Percentiles rank a stretch among this genome's conserved stretches.
These are phyloP conservation scores for Cicer cuneatum DNA, from an alignment of 306 rosid species.

Conservation along the genomic window DNA sequence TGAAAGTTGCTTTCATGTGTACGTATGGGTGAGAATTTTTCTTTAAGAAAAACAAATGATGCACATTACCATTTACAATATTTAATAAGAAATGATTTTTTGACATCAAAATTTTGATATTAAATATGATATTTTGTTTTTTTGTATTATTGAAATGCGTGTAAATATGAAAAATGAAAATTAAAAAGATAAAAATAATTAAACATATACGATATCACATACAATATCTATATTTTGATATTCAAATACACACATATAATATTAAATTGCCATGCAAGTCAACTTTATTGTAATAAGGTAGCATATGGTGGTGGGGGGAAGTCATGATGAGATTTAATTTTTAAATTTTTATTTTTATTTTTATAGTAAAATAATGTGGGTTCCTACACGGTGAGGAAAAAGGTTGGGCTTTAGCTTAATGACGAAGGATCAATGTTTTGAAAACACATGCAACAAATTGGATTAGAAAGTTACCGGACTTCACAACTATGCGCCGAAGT, in stretches of 20 bases:
- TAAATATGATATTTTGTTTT: too few species aligned
- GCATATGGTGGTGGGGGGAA: conserved; percentile 52
- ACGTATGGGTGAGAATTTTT: conserved; percentile 44
- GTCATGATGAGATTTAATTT: conserved; percentile 13
- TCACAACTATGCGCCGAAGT: conserved; percentile 39
- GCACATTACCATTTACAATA: conserved; percentile 2
- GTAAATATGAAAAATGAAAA: too few species aligned
- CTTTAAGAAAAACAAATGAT: conserved; percentile 33
- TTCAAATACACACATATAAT: too few species aligned
- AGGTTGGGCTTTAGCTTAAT: conserved; percentile 77
- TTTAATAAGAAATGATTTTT: too few species aligned
- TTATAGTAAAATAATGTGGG: conserved; percentile 43
- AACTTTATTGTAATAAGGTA: conserved; percentile 50
- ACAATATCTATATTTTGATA: too few species aligned
- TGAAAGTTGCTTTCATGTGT: conserved; percentile 39
- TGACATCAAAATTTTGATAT: too few species aligned
- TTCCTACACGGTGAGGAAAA: conserved; percentile 36
- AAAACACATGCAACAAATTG: conserved; percentile 41
- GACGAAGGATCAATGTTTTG: conserved; percentile 75
- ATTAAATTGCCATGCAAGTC: conserved; percentile 5
- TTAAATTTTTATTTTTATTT: background rate
- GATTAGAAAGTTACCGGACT: conserved; percentile 51
- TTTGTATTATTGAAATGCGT: too few species aligned
- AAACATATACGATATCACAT: too few species aligned
- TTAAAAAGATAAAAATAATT: too few species aligned